Evolutionary conservation across 2,329 filamentous ascomycete species (phyloP).

Genomic region (Ophiobolus disseminans): DNA sequence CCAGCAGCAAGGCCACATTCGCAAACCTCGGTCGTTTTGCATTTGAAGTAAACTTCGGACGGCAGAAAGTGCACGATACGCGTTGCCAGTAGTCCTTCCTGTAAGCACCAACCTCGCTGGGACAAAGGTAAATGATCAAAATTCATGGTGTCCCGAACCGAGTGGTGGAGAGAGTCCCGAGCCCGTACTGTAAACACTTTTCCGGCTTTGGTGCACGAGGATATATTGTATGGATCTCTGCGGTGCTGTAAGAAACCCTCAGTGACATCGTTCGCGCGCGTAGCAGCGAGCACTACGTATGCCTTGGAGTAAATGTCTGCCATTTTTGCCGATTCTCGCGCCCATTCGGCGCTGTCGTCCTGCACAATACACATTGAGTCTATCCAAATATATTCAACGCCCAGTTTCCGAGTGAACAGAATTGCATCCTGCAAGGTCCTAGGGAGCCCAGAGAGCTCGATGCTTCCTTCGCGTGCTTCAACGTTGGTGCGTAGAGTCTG

Average conservation of each 20-base stretch:
- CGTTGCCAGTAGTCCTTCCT: conserved; percentile 10
- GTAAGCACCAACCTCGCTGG: conserved; percentile 11
- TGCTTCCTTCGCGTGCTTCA: too few relatives aligned
- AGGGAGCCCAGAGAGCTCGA: too few relatives aligned
- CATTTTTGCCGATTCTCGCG: conserved; percentile 21
- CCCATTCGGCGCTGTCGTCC: conserved; percentile 22
- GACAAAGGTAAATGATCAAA: conserved; percentile 5
- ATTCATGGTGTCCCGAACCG: background rate
- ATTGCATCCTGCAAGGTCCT: too few relatives aligned
- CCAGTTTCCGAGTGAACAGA: too few relatives aligned
- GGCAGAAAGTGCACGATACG: conserved; percentile 12
- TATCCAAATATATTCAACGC: too few relatives aligned
- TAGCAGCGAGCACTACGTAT: conserved; percentile 20
- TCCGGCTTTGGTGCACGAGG: background rate
- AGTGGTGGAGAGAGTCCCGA: background rate
- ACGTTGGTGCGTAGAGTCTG: too few relatives aligned
- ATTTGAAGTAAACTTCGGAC: conserved; percentile 7
- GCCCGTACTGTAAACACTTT: background rate
- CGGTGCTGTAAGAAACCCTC: background rate
- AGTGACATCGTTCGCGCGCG: background rate
- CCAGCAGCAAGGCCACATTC: conserved; percentile 16
- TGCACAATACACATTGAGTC: conserved; percentile 30
- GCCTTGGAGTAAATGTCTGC: conserved; percentile 18
- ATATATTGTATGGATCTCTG: background rate
- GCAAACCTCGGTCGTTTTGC: conserved; percentile 2